Conservation (phyloP, 108 stramenopile genomes). For the Epithemia pelagica region DNA sequence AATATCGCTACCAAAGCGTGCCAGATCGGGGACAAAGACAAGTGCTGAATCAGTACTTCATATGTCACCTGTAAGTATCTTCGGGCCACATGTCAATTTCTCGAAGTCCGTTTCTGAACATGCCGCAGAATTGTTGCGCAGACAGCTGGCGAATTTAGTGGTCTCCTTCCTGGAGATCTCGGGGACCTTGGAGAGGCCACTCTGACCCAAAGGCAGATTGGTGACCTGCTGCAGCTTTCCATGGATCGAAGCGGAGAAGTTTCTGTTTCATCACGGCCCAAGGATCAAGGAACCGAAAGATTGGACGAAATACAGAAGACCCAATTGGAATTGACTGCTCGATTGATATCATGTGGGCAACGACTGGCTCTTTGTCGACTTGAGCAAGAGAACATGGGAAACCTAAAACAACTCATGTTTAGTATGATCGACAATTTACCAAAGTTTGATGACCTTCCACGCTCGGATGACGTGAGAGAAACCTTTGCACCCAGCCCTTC, state of each 20-base stretch:
- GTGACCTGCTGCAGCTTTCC: slow-evolving; percentile 27
- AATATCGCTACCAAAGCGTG: slow-evolving; percentile 27
- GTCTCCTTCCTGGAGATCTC: slow-evolving; percentile 35
- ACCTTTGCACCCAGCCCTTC: neutral
- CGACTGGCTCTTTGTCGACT: slow-evolving; percentile 44
- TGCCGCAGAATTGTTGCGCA: slow-evolving; percentile 27
- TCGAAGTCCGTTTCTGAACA: too few relatives aligned
- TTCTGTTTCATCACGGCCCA: neutral
- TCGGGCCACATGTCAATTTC: neutral
- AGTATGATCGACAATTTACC: slow-evolving; percentile 8
- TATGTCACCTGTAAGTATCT: slow-evolving; percentile 17
- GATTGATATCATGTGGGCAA: slow-evolving; percentile 58
- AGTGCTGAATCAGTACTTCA: slow-evolving; percentile 15
- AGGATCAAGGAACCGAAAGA: slow-evolving; percentile 7
- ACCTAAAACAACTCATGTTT: slow-evolving; percentile 23
- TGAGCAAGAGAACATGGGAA: slow-evolving; percentile 29
- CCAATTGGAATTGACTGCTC: slow-evolving; percentile 57
- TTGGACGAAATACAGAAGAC: slow-evolving; percentile 35
- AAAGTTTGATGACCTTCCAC: neutral
- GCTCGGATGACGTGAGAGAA: neutral
- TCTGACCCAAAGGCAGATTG: slow-evolving; percentile 17
- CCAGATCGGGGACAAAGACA: neutral
- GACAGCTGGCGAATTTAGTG: slow-evolving; percentile 33
- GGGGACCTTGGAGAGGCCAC: slow-evolving; percentile 53
- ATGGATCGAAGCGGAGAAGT: slow-evolving; percentile 14